phyloP scores from a whole-genome alignment of 495 filamentous ascomycete species.

The Daldinia loculata region DNA sequence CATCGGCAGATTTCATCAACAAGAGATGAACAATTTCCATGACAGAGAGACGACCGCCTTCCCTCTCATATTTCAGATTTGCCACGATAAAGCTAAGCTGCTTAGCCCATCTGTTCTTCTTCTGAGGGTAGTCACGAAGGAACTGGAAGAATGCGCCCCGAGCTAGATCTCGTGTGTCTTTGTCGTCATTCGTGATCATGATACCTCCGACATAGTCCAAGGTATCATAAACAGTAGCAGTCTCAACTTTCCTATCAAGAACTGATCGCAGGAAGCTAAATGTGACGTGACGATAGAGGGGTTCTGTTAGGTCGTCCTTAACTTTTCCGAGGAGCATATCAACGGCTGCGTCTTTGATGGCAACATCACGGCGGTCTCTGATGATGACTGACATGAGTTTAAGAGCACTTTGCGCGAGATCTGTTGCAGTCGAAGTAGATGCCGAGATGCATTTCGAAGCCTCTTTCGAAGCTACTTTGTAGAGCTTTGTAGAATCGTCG shows the following conservation, averaged over 20 bases:
- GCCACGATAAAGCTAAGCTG: slow-evolving; percentile 88
- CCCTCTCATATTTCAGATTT: slow-evolving; percentile 89
- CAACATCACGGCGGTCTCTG: slow-evolving; percentile 76
- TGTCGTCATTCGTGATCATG: slow-evolving; percentile 95
- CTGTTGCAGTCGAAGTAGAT: slow-evolving; percentile 77
- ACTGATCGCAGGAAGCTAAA: slow-evolving; percentile 93
- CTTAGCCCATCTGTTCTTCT: slow-evolving; percentile 83
- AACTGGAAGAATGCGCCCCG: slow-evolving; percentile 93
- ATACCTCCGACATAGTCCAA: slow-evolving; percentile 87
- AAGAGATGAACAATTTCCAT: slow-evolving; percentile 89
- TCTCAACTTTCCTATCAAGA: slow-evolving; percentile 82
- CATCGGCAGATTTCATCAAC: slow-evolving; percentile 79
- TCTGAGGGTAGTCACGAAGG: slow-evolving; percentile 92
- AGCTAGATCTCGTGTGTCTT: slow-evolving; percentile 82
- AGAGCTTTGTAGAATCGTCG: slow-evolving; percentile 74
- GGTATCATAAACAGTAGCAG: slow-evolving; percentile 88
- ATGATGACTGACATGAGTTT: slow-evolving; percentile 88
- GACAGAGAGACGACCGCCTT: slow-evolving; percentile 86
- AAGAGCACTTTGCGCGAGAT: slow-evolving; percentile 83
- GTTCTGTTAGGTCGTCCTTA: slow-evolving; percentile 90
- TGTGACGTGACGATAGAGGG: slow-evolving; percentile 85
- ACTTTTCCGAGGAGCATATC: slow-evolving; percentile 84
- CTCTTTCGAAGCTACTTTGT: slow-evolving; percentile 82
- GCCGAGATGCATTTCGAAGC: slow-evolving; percentile 71
- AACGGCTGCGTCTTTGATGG: slow-evolving; percentile 80